These are phyloP conservation scores for Peribolospora baueri DNA, from an alignment of 768 basidiomycete species.

Conservation along the genomic window DNA sequence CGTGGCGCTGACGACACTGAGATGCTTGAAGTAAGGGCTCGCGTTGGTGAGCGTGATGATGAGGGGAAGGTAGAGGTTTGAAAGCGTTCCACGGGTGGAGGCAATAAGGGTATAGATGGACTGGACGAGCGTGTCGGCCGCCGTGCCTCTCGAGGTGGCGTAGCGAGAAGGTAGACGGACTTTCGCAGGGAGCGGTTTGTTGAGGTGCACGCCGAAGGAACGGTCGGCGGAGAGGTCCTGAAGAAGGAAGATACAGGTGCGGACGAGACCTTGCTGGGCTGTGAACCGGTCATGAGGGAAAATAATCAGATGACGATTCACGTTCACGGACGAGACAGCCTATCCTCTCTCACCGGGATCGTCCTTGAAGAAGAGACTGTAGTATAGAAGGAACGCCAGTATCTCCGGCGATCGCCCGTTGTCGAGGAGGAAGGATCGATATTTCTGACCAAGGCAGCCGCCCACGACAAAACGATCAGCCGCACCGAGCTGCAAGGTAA, in stretches of 20 bases:
- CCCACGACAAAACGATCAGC: neutral
- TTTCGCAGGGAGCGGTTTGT: conserved; percentile 22
- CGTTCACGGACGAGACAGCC: neutral
- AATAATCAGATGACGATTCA: neutral
- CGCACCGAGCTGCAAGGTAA: too few species aligned
- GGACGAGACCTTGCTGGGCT: conserved; percentile 58
- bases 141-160: conserved; percentile 26
- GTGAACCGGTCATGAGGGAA: neutral
- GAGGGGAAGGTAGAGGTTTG: conserved; percentile 71
- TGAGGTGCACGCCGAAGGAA: conserved; percentile 31
- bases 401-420: conserved; percentile 56
- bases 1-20: conserved; percentile 57
- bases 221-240: conserved; percentile 73
- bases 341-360: conserved; percentile 43
- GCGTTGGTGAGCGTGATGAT: conserved; percentile 72
- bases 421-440: conserved; percentile 53
- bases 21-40: conserved; percentile 60
- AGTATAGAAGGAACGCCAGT: conserved; percentile 52
- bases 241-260: conserved; percentile 70
- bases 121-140: conserved; percentile 71
- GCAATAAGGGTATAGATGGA: conserved; percentile 74
- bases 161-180: conserved; percentile 15
- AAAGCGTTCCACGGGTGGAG: conserved; percentile 56
- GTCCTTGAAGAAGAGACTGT: conserved; percentile 71
- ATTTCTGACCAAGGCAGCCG: conserved; percentile 37